These are phyloP conservation scores for Phytophthora pinifolia DNA, from an alignment of 352 stramenopile genomes.

Conservation along the genomic window DNA sequence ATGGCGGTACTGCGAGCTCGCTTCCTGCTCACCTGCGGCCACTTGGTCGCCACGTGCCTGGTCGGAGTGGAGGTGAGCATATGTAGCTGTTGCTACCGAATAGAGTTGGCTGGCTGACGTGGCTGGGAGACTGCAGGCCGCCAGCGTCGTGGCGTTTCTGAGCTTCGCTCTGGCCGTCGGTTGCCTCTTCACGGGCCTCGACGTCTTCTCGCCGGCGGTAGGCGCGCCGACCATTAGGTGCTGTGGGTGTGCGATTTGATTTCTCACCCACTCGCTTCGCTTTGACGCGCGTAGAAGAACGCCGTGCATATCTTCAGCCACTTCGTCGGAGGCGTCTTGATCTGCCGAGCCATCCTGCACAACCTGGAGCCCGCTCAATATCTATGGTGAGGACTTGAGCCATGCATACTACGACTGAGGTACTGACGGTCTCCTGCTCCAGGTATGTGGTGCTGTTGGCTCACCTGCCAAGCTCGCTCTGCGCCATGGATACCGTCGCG, in stretches of 20 bases:
- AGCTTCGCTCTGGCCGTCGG: conserved; percentile 43
- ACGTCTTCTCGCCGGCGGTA: conserved; percentile 55
- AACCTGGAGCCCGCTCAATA: conserved; percentile 35
- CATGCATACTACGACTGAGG: not conserved
- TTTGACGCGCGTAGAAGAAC: conserved; percentile 37
- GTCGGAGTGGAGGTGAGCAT: conserved; percentile 14
- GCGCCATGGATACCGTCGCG: conserved; percentile 27
- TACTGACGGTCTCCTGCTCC: not conserved
- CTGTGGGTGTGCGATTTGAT: not conserved
- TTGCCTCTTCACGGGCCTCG: conserved; percentile 45
- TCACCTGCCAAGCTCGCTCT: conserved; percentile 37
- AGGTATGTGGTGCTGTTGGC: conserved; percentile 40
- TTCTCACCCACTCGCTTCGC: not conserved
- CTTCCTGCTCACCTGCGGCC: conserved; percentile 58
- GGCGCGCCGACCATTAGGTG: not conserved
- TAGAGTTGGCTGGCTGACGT: conserved; percentile 1
- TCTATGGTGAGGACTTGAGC: conserved; percentile 46
- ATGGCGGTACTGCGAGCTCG: conserved; percentile 37
- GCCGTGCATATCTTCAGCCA: conserved; percentile 54
- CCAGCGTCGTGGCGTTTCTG: conserved; percentile 35
- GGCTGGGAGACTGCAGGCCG: conserved; percentile 6
- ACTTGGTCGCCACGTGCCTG: conserved; percentile 60
- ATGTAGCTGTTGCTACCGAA: not conserved
- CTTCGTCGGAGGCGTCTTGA: conserved; percentile 63
- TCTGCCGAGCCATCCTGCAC: conserved; percentile 52